These are phyloP conservation scores for Penicillium nordicum DNA, from an alignment of 2,329 filamentous ascomycete species.

Conservation along the genomic window DNA sequence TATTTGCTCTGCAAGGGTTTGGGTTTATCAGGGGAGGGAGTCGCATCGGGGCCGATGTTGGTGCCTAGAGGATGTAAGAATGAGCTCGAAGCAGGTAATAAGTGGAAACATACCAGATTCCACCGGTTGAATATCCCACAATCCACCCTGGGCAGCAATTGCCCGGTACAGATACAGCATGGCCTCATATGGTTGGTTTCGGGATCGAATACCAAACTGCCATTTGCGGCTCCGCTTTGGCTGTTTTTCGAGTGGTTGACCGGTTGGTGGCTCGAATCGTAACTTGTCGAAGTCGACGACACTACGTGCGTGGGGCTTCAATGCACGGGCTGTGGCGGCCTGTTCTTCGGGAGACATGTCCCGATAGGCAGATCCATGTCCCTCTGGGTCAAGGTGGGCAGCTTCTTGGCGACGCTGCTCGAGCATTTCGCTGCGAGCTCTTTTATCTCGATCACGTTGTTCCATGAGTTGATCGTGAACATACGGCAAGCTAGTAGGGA, in stretches of 20 bases:
- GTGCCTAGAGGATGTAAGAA: slow-evolving; percentile 25
- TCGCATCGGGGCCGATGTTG: slow-evolving; percentile 38
- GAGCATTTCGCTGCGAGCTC: slow-evolving; percentile 38
- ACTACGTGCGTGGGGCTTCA: slow-evolving; percentile 80
- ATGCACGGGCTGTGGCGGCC: slow-evolving; percentile 71
- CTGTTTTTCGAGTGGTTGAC: slow-evolving; percentile 41
- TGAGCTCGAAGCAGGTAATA: background rate
- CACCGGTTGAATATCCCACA: slow-evolving; percentile 66
- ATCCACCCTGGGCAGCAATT: slow-evolving; percentile 78
- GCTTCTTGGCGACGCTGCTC: slow-evolving; percentile 44
- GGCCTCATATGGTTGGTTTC: slow-evolving; percentile 91
- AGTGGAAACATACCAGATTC: slow-evolving; percentile 33
- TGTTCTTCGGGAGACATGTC: slow-evolving; percentile 63
- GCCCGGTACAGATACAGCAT: slow-evolving; percentile 95
- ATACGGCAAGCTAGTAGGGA: slow-evolving; percentile 84
- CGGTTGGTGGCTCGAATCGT: slow-evolving; percentile 56
- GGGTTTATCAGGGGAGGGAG: slow-evolving; percentile 34
- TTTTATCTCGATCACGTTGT: slow-evolving; percentile 38
- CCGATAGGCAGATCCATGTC: slow-evolving; percentile 17
- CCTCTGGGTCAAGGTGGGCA: slow-evolving; percentile 19
- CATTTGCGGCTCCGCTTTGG: slow-evolving; percentile 74
- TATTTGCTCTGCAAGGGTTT: slow-evolving; percentile 44
- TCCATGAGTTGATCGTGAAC: slow-evolving; percentile 92
- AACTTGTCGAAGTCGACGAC: slow-evolving; percentile 63
- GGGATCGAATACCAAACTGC: slow-evolving; percentile 95